Evolutionary conservation across 768 basidiomycete species (phyloP), one percentile per base, ranked within the genome.

Genomic region (Rhodotorula diobovata): DNA sequence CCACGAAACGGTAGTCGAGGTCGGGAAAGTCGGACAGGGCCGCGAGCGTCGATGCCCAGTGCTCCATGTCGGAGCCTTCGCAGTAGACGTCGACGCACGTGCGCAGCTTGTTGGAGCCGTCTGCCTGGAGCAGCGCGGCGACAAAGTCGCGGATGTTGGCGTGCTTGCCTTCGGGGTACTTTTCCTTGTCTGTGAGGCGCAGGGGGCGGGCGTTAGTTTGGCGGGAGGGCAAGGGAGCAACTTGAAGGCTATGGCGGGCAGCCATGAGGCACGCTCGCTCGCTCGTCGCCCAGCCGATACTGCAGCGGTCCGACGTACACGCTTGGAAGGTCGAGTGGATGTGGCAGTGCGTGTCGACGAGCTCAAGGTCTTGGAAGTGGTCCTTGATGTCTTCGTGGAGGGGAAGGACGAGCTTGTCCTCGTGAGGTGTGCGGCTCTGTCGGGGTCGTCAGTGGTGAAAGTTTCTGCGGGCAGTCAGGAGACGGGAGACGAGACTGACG

Each of bases 321-420:
- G 82, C 76, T 1, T 83, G 82, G 74, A 85, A 93, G 0, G 91
- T 93, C 0, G 88, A 86, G 16, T 87, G 83, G n/a, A 93, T 81
- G 76, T 93, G 91, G 0, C 90, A 90, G 81, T 93, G 91, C 0
- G 91, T 93, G 81, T 93, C 91, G 28, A 92, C 83, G 75, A 93
- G 41, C 9, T 66, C 56, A 28, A 37, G 20, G 9, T 48, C 21
- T 23, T 21, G 6, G 25, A 21, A 15, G 11, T 39, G n/a, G 16
- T 10, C 56, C 37, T 45, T 32, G 15, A 68, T 20, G 18, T 56
- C 59, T 9, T 50, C 56, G 35, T 68, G 67, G 14, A n/a, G 10
- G 12, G 72, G 72, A 2, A 69, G 61, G 15, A 66, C 35, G 4
- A 73, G 61, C 0, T 57, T 48, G 28, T n/a, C 34, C 39, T 73